These are phyloP conservation scores for Fusarium xyrophilum DNA, from an alignment of 2,329 filamentous ascomycete genomes.

Conservation along the genomic window DNA sequence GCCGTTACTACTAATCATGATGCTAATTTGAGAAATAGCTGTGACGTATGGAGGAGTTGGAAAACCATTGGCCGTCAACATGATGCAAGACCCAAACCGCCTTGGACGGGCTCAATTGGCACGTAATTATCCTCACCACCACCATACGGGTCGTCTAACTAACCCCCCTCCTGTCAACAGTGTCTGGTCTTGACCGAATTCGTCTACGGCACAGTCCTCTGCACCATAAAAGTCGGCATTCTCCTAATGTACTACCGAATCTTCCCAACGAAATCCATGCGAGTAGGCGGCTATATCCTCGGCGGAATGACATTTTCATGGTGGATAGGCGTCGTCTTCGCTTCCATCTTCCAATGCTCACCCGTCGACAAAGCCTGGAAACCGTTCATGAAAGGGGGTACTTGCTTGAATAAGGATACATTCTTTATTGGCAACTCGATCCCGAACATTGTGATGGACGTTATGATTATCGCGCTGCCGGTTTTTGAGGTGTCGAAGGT, in stretches of 20 bases:
- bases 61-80: conserved; percentile 3
- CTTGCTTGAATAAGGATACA: conserved; percentile 1
- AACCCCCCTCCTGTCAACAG: too few relatives aligned
- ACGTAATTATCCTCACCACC: too few relatives aligned
- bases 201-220: conserved; percentile 4
- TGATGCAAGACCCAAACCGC: neutral
- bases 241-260: conserved; percentile 1
- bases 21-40: too few relatives aligned
- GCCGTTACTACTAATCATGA: too few relatives aligned
- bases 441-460: conserved; percentile 4
- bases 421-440: conserved; percentile 6
- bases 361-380: conserved; percentile 5
- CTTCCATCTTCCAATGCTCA: conserved; percentile 4
- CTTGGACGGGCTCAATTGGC: too few relatives aligned
- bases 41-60: neutral
- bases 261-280: conserved; percentile 4
- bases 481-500: neutral
- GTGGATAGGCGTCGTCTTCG: conserved; percentile 3
- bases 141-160: too few relatives aligned
- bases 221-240: neutral
- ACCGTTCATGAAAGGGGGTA: neutral
- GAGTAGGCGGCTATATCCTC: neutral
- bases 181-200: conserved; percentile 1
- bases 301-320: neutral
- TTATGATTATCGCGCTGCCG: neutral